Evolutionary conservation across 2,329 filamentous ascomycete genomes (phyloP), one percentile per base, ranked within the genome.

Genomic region (Cercospora sp.): DNA sequence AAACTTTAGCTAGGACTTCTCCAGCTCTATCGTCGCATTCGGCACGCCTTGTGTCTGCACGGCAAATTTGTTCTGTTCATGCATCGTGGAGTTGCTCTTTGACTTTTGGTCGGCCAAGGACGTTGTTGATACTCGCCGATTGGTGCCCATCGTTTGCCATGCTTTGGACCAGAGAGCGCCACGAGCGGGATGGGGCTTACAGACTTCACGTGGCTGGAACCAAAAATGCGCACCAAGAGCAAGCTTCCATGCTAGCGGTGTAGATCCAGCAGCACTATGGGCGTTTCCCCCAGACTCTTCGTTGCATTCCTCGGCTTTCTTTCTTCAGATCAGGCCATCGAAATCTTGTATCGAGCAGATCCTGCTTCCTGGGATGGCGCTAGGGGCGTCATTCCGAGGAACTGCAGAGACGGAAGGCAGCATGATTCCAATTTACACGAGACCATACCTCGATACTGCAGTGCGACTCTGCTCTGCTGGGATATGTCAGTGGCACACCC

Each of bases 151-250:
- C 37, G 59, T 61, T 61, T 45, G 34, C 37, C 21, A 61, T 49
- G 37, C 40, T 49, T 30, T 16, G 24, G 10, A 30, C 37, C 37
- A 61, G 10, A 2, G 5, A 16, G 16, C 37, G 59, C 59, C 40
- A 49, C 37, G 21, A 26, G 37, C 59, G 59, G 34, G 57, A 61
- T 13, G 37, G 5, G 18, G 21, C 37, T 45, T 30, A 7, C 21
- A 61, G 34, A 26, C 59, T 45, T 30, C 59, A 61, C 21, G 59
- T 61, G 37, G 59, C n/a, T 49, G 21, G 40, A 28, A 49, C 12
- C 10, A 5, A 45, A 28, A 8, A 26, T 37, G 5, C 7, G 5
- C 12, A 13, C 26, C 12, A 34, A 21, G 13, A 21, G 32, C 26
- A 18, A 61, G 37, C 40, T 49, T 61, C 3, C 45, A 32, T 49